Conservation (phyloP, 2,329 filamentous ascomycete genomes). For the Stenocarpella maydis region DNA sequence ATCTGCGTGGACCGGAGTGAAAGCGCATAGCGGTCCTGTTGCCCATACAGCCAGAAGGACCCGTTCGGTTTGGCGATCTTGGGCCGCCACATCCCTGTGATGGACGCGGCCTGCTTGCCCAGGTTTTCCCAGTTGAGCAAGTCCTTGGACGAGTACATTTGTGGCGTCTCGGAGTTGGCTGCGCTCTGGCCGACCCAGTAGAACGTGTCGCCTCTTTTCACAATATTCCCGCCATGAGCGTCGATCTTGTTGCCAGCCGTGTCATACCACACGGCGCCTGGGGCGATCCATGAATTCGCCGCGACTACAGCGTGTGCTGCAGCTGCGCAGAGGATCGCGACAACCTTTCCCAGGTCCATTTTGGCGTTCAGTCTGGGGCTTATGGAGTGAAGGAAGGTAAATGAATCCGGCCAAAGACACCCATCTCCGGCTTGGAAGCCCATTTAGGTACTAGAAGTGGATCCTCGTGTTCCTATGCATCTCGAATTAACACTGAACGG, state of each 20-base stretch:
- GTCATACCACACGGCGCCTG: constrained; percentile 50
- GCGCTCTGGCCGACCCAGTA: constrained; percentile 51
- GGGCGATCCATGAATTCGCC: constrained; percentile 47
- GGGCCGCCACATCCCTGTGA: constrained; percentile 50
- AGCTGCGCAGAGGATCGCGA: background rate
- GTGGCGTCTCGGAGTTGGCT: constrained; percentile 46
- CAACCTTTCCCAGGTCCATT: background rate
- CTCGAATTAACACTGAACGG: background rate
- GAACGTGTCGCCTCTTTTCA: constrained; percentile 48
- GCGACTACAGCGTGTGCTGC: constrained; percentile 17
- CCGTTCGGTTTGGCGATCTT: constrained; percentile 52
- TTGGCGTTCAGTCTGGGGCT: background rate
- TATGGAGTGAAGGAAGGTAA: background rate
- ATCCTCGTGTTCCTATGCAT: background rate
- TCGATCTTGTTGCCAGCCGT: constrained; percentile 50
- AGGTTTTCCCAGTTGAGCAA: constrained; percentile 51
- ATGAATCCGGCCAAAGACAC: background rate
- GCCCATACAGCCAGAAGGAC: constrained; percentile 50
- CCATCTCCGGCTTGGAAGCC: background rate
- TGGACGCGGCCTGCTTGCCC: constrained; percentile 43
- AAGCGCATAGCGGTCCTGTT: constrained; percentile 50
- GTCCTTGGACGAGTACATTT: constrained; percentile 51
- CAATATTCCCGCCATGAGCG: constrained; percentile 49
- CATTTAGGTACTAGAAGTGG: background rate
- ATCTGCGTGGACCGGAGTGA: constrained; percentile 45